A percentile compares a stretch with the other conserved stretches of the same genome.
Conservation (phyloP, 2,329 filamentous ascomycete species). For the Aspergillus flavus region DNA sequence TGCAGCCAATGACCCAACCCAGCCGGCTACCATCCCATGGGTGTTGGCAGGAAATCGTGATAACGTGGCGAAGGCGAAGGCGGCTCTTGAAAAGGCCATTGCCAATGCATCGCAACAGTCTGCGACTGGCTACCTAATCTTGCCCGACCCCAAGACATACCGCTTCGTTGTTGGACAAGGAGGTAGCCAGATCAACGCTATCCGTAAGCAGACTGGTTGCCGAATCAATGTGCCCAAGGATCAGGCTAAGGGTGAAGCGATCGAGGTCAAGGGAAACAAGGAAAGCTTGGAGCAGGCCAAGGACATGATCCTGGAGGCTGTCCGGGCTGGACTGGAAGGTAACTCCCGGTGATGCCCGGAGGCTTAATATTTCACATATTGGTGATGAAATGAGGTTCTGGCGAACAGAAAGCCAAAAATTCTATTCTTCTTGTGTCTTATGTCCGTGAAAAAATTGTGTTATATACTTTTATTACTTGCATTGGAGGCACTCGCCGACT, state of each 20-base stretch:
- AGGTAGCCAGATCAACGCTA: conserved; percentile 88
- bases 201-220: conserved; percentile 88
- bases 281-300: conserved; percentile 85
- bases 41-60: conserved; percentile 78
- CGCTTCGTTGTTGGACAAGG: conserved; percentile 86
- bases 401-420: not conserved
- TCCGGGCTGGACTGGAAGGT: conserved; percentile 52
- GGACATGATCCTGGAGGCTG: conserved; percentile 83
- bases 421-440: conserved; percentile 15
- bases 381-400: not conserved
- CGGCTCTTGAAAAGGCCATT: conserved; percentile 71
- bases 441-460: conserved; percentile 12
- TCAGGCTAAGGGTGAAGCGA: conserved; percentile 74
- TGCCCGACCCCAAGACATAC: conserved; percentile 88
- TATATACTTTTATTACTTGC: conserved; percentile 8
- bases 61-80: conserved; percentile 78
- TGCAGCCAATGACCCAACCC: conserved; percentile 28
- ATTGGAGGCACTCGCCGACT: conserved; percentile 2
- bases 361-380: not conserved
- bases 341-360: conserved; percentile 13
- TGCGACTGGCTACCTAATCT: conserved; percentile 81
- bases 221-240: conserved; percentile 91
- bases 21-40: conserved; percentile 68
- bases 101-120: conserved; percentile 55
- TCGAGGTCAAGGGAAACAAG: conserved; percentile 80